A percentile compares a stretch with the other conserved stretches of the same genome.
Conservation (phyloP, 2,329 filamentous ascomycete species). For the Cordyceps cateniannulata region DNA sequence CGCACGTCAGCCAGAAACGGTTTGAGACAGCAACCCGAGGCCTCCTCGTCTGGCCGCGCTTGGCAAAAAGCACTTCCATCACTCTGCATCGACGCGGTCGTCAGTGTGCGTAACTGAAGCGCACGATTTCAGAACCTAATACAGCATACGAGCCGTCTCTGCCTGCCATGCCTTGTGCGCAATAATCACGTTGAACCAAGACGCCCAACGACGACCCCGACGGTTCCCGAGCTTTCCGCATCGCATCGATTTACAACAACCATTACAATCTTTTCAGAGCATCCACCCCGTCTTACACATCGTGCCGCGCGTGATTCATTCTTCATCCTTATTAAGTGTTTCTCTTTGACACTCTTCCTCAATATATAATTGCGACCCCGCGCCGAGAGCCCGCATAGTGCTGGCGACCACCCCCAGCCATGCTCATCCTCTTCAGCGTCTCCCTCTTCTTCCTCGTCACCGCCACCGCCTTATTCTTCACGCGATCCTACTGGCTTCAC, state of each 20-base stretch:
- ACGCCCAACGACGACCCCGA: neutral
- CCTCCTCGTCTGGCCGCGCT: neutral
- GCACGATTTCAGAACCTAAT: neutral
- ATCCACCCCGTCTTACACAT: neutral
- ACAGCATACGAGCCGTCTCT: neutral
- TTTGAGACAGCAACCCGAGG: neutral
- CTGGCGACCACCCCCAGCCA: conserved; percentile 31
- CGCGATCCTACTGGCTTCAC: conserved; percentile 69
- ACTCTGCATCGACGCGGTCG: neutral
- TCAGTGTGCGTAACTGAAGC: neutral
- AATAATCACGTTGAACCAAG: neutral
- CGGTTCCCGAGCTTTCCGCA: conserved; percentile 3
- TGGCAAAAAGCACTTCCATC: neutral
- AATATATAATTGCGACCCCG: neutral
- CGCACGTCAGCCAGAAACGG: conserved; percentile 5
- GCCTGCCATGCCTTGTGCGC: neutral
- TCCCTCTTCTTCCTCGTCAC: conserved; percentile 64
- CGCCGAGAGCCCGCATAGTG: neutral
- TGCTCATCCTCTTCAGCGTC: conserved; percentile 80
- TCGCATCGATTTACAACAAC: neutral
- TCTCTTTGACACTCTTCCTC: neutral
- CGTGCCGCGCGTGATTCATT: neutral
- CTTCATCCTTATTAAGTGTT: neutral
- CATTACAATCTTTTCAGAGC: neutral
- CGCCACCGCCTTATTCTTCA: conserved; percentile 74